Evolutionary conservation across 2,329 filamentous ascomycete genomes (phyloP).

Genomic region (Raffaelea arxii): DNA sequence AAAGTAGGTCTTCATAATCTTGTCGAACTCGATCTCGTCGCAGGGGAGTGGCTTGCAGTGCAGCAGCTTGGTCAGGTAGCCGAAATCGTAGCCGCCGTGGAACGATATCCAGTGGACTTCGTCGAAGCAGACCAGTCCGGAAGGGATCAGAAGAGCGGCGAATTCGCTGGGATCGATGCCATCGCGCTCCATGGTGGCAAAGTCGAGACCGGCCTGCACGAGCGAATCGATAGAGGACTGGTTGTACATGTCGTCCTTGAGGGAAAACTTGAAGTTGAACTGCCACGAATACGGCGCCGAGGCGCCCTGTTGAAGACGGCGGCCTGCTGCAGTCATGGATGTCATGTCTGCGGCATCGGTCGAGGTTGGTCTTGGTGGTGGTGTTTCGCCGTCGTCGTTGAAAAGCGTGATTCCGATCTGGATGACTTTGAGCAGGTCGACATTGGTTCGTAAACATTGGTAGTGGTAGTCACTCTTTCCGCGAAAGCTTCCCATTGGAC

Average conservation of each 20-base stretch:
- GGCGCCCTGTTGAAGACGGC: conserved; percentile 4
- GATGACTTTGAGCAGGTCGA: conserved; percentile 95
- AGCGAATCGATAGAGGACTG: conserved; percentile 89
- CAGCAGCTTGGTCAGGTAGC: conserved; percentile 90
- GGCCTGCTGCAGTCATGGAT: conserved; percentile 26
- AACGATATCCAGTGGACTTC: conserved; percentile 95
- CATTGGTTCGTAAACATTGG: conserved; percentile 92
- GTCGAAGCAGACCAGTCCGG: conserved; percentile 78
- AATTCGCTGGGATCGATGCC: conserved; percentile 89
- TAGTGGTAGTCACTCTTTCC: conserved; percentile 98
- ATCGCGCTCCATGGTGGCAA: conserved; percentile 70
- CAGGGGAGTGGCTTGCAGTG: conserved; percentile 74
- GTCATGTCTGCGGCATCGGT: conserved; percentile 30
- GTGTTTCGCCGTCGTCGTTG: conserved; percentile 79
- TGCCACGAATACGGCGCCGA: conserved; percentile 85
- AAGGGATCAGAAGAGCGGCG: conserved; percentile 80
- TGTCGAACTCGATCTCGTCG: conserved; percentile 82
- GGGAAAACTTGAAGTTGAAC: conserved; percentile 96
- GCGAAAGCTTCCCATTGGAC: conserved; percentile 88
- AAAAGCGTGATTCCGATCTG: conserved; percentile 94
- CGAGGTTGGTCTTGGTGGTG: conserved; percentile 55
- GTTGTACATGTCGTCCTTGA: conserved; percentile 96
- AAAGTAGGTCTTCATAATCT: conserved; percentile 85
- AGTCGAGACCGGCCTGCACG: conserved; percentile 86
- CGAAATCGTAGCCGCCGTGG: conserved; percentile 97